These are phyloP conservation scores for Bruguiera sexangula DNA, from an alignment of 345 rosid genomes.

Conservation along the genomic window DNA sequence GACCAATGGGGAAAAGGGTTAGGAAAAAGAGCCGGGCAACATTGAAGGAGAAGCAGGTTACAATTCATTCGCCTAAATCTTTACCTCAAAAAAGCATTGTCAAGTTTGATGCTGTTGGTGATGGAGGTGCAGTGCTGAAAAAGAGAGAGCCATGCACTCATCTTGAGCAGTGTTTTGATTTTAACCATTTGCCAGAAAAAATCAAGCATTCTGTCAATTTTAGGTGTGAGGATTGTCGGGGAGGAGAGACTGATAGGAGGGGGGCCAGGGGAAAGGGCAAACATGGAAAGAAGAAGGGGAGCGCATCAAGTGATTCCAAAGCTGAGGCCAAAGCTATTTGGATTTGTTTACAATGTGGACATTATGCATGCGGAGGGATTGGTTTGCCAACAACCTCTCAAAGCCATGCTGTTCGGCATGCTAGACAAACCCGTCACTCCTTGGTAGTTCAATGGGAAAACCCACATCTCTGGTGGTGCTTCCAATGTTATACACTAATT, in stretches of 20 bases:
- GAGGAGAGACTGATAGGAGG: constrained; percentile 52
- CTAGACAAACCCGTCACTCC: constrained; percentile 57
- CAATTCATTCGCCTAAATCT: constrained; percentile 32
- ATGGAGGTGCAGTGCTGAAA: constrained; percentile 28
- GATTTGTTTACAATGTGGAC: constrained; percentile 95
- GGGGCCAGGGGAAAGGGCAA: constrained; percentile 64
- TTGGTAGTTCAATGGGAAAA: constrained; percentile 80
- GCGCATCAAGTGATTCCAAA: constrained; percentile 44
- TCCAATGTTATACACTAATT: constrained; percentile 57
- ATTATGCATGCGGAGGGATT: constrained; percentile 80
- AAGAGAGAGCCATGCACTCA: constrained; percentile 61
- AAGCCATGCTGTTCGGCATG: constrained; percentile 72
- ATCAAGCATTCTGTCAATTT: constrained; percentile 44
- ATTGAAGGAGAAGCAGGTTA: constrained; percentile 47
- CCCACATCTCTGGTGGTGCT: constrained; percentile 85
- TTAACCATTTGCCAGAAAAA: constrained; percentile 55
- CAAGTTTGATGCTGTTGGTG: constrained; percentile 29
- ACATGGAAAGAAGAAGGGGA: constrained; percentile 62
- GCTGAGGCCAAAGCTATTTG: constrained; percentile 65
- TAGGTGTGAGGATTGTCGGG: constrained; percentile 79
- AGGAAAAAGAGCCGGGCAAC: constrained; percentile 67
- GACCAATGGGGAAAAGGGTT: constrained; percentile 79
- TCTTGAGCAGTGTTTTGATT: constrained; percentile 54
- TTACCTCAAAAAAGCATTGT: constrained; percentile 34
- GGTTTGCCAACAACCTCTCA: constrained; percentile 79